Evolutionary conservation across 2,329 filamentous ascomycete genomes (phyloP).

Genomic region (Chaetomiaceae sp.): DNA sequence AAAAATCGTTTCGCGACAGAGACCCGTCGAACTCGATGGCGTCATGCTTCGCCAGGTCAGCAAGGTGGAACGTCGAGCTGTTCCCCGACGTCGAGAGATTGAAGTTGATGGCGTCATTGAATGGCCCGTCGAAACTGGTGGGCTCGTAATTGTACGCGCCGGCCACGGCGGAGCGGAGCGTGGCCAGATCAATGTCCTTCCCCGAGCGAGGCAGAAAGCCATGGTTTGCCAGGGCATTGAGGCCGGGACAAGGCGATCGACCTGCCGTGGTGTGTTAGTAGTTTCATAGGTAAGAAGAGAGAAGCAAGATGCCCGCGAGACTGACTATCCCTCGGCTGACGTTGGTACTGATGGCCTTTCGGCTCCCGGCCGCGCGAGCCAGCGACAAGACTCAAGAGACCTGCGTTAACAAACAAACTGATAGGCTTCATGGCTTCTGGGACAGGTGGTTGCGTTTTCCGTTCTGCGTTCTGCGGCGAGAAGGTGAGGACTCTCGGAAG

Average conservation of each 20-base stretch:
- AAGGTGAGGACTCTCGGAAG: no score
- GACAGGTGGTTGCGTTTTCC: not conserved
- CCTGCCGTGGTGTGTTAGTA: constrained; percentile 7
- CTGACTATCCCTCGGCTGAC: constrained; percentile 2
- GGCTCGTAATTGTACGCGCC: constrained; percentile 20
- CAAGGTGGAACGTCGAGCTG: constrained; percentile 29
- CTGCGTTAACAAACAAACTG: not conserved
- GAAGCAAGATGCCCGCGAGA: not conserved
- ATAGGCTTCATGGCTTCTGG: constrained; percentile 16
- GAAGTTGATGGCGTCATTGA: constrained; percentile 27
- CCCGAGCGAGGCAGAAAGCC: constrained; percentile 28
- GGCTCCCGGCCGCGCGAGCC: constrained; percentile 3
- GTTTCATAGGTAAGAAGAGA: not conserved
- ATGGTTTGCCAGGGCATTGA: constrained; percentile 30
- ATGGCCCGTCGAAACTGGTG: constrained; percentile 23
- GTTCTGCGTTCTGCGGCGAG: not conserved
- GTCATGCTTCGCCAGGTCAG: constrained; percentile 28
- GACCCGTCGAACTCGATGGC: constrained; percentile 35
- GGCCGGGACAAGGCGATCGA: constrained; percentile 25
- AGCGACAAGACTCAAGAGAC: constrained; percentile 7
- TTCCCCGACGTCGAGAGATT: constrained; percentile 29
- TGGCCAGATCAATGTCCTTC: constrained; percentile 19
- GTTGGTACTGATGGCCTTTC: constrained; percentile 14
- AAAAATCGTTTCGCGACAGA: constrained; percentile 32
- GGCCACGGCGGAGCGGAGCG: constrained; percentile 15